Evolutionary conservation across 768 basidiomycete species (phyloP).

Genomic region (Gymnopilus junonius): DNA sequence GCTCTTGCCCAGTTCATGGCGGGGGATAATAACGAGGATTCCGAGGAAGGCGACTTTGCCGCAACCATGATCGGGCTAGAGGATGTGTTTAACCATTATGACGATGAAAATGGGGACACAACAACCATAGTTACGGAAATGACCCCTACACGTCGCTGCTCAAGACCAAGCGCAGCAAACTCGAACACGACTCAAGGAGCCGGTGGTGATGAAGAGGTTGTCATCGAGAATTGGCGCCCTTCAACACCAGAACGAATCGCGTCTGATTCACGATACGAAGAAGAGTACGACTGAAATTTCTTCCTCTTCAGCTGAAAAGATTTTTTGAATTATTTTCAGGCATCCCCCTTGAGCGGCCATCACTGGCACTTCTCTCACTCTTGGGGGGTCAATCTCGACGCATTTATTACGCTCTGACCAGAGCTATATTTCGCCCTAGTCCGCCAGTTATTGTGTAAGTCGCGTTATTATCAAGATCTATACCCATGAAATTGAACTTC

Average conservation of each 20-base stretch:
- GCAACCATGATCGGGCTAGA: constrained; percentile 18
- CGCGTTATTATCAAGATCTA: constrained; percentile 6
- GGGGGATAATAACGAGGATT: constrained; percentile 30
- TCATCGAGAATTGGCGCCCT: constrained; percentile 52
- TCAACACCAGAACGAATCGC: constrained; percentile 33
- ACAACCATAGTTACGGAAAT: neutral
- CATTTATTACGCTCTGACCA: neutral
- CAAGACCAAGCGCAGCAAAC: neutral
- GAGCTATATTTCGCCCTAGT: neutral
- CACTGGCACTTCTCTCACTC: constrained; percentile 10
- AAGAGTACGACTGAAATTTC: constrained; percentile 41
- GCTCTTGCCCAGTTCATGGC: constrained; percentile 57
- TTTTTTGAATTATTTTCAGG: constrained; percentile 25
- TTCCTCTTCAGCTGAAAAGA: neutral
- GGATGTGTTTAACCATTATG: constrained; percentile 14
- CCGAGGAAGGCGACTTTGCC: constrained; percentile 24
- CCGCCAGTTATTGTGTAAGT: constrained; percentile 13
- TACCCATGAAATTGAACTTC: constrained; percentile 9
- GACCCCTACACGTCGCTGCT: neutral
- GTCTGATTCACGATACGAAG: constrained; percentile 36
- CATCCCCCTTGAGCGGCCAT: constrained; percentile 25
- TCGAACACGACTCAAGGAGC: neutral
- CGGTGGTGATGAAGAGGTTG: constrained; percentile 31
- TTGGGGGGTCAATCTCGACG: constrained; percentile 9
- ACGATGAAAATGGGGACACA: constrained; percentile 8